These are phyloP conservation scores for Acanthamoeba culbertsoni DNA, from an alignment of 208 protist genomes.

Conservation along the genomic window DNA sequence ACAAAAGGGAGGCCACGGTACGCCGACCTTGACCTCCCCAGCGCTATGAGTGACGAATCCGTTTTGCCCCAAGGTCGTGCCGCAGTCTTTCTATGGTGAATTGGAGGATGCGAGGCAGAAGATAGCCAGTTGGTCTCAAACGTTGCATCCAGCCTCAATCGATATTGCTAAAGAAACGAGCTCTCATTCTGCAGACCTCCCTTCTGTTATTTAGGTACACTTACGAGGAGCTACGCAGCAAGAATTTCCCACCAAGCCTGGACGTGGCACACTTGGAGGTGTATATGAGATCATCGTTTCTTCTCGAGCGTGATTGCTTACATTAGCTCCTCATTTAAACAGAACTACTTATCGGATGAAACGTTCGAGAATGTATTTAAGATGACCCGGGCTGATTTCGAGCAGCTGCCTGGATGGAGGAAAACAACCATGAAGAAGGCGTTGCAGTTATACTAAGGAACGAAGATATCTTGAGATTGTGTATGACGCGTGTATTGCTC, in stretches of 20 bases:
- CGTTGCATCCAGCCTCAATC: neutral
- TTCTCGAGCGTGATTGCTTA: neutral
- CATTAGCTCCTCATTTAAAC: neutral
- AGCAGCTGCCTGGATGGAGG: neutral
- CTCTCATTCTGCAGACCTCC: neutral
- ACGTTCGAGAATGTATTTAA: conserved; percentile 41
- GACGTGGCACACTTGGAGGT: conserved; percentile 15
- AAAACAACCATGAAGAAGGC: neutral
- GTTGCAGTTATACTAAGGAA: neutral
- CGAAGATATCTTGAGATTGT: neutral
- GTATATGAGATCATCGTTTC: neutral
- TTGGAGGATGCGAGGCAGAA: neutral
- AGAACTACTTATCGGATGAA: neutral
- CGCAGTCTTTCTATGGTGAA: neutral
- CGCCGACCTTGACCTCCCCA: neutral
- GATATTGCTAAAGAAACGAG: neutral
- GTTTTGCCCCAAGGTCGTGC: neutral
- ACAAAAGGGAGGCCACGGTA: neutral
- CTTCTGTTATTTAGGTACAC: neutral
- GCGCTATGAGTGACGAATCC: no score
- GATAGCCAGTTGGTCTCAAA: neutral
- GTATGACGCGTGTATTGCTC: neutral
- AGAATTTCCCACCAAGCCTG: neutral
- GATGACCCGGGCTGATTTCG: neutral
- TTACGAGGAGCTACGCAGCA: conserved; percentile 9